These are phyloP conservation scores for Lenwebbia sp. DNA, from an alignment of 345 rosid species.

Conservation along the genomic window DNA sequence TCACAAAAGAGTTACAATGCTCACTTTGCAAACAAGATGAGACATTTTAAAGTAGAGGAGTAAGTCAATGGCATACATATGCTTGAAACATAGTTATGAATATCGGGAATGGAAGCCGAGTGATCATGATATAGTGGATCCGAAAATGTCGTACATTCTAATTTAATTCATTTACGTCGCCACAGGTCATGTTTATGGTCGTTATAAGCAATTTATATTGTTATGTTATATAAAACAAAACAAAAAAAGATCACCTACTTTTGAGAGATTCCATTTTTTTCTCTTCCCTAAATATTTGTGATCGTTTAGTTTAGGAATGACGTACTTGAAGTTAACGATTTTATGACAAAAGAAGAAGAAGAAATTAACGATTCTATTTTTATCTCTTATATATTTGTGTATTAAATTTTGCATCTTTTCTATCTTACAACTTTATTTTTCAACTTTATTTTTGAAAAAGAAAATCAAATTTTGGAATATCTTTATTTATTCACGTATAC, in stretches of 20 bases:
- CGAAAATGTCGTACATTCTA: neutral
- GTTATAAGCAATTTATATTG: neutral
- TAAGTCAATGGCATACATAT: neutral
- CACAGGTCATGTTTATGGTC: neutral
- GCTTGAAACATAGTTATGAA: neutral
- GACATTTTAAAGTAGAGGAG: neutral
- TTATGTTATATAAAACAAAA: neutral
- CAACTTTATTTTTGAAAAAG: neutral
- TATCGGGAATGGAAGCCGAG: neutral
- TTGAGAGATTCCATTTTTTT: neutral
- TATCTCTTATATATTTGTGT: neutral
- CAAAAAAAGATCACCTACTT: accelerated
- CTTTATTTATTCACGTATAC: neutral
- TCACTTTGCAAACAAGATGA: neutral
- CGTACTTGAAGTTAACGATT: neutral
- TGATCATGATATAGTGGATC: neutral
- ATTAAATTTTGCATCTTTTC: neutral
- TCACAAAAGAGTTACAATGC: neutral
- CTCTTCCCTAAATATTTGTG: neutral
- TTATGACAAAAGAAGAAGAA: too few species aligned
- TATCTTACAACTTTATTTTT: neutral
- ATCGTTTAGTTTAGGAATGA: neutral
- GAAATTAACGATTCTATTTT: neutral
- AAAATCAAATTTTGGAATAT: neutral
- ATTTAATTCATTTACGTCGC: neutral